These are phyloP conservation scores for Cordia subcordata DNA, from an alignment of 257 asterid species.

Conservation along the genomic window DNA sequence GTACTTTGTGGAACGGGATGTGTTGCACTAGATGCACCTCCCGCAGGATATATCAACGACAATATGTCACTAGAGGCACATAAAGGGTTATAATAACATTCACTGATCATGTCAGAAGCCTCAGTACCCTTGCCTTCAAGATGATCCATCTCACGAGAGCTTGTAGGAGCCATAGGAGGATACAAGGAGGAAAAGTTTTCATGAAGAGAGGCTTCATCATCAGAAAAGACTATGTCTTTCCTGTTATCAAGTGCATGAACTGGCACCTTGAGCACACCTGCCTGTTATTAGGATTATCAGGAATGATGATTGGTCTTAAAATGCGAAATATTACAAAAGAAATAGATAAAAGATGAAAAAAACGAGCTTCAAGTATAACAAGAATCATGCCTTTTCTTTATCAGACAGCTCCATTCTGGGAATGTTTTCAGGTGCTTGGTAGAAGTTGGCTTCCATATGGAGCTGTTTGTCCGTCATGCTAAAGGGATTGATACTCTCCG, in stretches of 20 bases:
- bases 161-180: neutral
- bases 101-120: neutral
- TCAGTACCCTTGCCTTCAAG: neutral
- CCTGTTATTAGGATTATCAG: conserved; percentile 6
- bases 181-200: no score
- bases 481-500: no score
- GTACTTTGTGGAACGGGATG: no score
- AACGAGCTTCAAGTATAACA: neutral
- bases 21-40: no score
- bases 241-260: conserved; percentile 2
- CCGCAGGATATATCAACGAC: no score
- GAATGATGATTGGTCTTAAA: neutral
- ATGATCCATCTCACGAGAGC: neutral
- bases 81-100: neutral
- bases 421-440: no score
- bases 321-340: neutral
- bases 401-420: conserved; percentile 3
- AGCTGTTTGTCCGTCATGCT: no score
- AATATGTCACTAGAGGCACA: no score
- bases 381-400: conserved; percentile 11
- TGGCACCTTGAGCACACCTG: neutral
- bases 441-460: no score
- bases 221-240: neutral
- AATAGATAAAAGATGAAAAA: neutral
- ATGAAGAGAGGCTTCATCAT: neutral